These are phyloP conservation scores for Ophiocordyceps camponoti-floridani DNA, from an alignment of 2,329 filamentous ascomycete species.

Conservation along the genomic window DNA sequence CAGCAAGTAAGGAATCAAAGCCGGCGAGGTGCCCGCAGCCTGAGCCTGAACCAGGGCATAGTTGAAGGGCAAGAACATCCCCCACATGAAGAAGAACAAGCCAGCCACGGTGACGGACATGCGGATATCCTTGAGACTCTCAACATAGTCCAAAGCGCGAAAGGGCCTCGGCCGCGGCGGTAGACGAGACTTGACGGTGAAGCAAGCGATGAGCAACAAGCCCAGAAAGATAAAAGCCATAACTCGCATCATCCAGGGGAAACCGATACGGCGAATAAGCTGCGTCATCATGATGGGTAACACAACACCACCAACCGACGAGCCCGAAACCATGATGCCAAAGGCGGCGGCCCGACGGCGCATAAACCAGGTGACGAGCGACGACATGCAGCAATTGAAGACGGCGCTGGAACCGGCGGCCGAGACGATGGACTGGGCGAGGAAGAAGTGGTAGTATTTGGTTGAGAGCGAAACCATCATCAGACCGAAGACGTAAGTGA, in stretches of 20 bases:
- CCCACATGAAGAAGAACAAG: slow-evolving; percentile 36
- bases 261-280: slow-evolving; percentile 27
- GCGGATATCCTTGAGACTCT: slow-evolving; percentile 25
- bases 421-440: slow-evolving; percentile 21
- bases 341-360: slow-evolving; percentile 31
- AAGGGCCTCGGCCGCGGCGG: slow-evolving; percentile 27
- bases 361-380: slow-evolving; percentile 32
- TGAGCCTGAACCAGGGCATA: slow-evolving; percentile 31
- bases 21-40: slow-evolving; percentile 21
- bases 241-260: slow-evolving; percentile 29
- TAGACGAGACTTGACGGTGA: slow-evolving; percentile 21
- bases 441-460: slow-evolving; percentile 26
- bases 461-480: slow-evolving; percentile 43
- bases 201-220: slow-evolving; percentile 15
- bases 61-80: slow-evolving; percentile 36
- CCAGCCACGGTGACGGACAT: slow-evolving; percentile 23
- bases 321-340: slow-evolving; percentile 34
- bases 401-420: slow-evolving; percentile 23
- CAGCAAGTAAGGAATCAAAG: slow-evolving; percentile 26
- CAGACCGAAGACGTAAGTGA: slow-evolving; percentile 42
- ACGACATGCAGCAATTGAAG: slow-evolving; percentile 23
- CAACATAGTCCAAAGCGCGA: slow-evolving; percentile 24
- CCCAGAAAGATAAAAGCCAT: slow-evolving; percentile 26
- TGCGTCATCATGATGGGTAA: slow-evolving; percentile 44
- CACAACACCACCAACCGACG: slow-evolving; percentile 34